A percentile compares a stretch with the other conserved stretches of the same genome.
Evolutionary conservation across 225 moss, liverwort and hornwort species (phyloP).

Genomic region (Straminergon stramineum): DNA sequence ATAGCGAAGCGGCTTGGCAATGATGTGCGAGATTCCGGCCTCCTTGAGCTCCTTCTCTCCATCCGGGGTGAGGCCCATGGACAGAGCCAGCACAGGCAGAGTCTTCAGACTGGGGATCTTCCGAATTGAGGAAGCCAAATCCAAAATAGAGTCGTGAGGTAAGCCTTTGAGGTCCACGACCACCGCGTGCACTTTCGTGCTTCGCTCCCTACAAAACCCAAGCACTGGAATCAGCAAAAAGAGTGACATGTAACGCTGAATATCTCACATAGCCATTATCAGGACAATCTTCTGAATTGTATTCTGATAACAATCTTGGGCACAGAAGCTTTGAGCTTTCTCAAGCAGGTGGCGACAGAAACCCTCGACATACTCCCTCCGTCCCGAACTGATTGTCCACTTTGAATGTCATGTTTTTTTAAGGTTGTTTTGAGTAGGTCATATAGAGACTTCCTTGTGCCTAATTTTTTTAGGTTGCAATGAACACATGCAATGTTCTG

Average conservation of each 20-base stretch:
- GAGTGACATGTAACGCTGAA: background rate
- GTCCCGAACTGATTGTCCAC: too few relatives aligned
- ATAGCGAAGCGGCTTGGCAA: slow-evolving; percentile 36
- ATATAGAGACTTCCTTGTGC: too few relatives aligned
- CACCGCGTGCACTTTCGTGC: slow-evolving; percentile 16
- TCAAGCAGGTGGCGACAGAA: background rate
- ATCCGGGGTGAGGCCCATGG: slow-evolving; percentile 20
- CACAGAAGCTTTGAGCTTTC: background rate
- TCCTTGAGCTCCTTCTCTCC: slow-evolving; percentile 33
- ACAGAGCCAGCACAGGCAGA: slow-evolving; percentile 27
- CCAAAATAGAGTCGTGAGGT: slow-evolving; percentile 16
- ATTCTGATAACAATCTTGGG: background rate
- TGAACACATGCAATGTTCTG: too few relatives aligned
- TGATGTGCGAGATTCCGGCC: slow-evolving; percentile 28
- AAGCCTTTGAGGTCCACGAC: slow-evolving; percentile 39
- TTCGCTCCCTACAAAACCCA: slow-evolving; percentile 11
- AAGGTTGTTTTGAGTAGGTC: too few relatives aligned
- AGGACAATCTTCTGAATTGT: background rate
- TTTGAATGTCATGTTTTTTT: too few relatives aligned
- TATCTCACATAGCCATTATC: background rate
- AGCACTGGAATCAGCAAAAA: background rate
- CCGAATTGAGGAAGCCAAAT: slow-evolving; percentile 15
- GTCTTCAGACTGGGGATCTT: slow-evolving; percentile 5
- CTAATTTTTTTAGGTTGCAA: too few relatives aligned
- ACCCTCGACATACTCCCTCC: background rate